These are phyloP conservation scores for Immersiella caudata DNA, from an alignment of 495 filamentous ascomycete genomes.

Conservation along the genomic window DNA sequence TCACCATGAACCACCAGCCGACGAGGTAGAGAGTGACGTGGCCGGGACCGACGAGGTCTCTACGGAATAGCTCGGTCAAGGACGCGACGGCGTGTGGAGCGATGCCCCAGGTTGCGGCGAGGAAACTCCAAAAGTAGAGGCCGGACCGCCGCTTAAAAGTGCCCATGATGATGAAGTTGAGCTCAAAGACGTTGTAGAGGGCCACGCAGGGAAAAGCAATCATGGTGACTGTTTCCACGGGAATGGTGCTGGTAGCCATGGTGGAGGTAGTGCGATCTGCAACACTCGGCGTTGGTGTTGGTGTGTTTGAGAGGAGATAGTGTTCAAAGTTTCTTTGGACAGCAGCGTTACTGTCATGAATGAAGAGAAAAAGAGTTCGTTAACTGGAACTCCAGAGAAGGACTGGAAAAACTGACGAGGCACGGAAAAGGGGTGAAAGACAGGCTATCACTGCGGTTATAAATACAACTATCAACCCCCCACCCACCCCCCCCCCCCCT, in stretches of 20 bases:
- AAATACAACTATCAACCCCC: background rate
- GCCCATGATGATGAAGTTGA: slow-evolving; percentile 48
- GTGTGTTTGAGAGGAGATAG: no score
- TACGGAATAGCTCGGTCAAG: slow-evolving; percentile 32
- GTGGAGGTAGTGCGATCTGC: background rate
- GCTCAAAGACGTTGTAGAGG: slow-evolving; percentile 45
- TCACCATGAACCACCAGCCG: slow-evolving; percentile 67
- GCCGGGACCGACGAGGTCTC: no score
- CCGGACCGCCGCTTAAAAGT: slow-evolving; percentile 40
- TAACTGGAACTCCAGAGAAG: no score
- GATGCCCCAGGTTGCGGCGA: slow-evolving; percentile 53
- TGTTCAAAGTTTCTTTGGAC: no score
- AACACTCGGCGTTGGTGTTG: no score
- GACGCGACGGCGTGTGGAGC: slow-evolving; percentile 59
- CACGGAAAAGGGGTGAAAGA: background rate
- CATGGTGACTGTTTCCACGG: background rate
- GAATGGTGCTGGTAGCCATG: background rate
- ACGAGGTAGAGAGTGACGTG: slow-evolving; percentile 44
- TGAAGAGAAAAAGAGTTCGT: no score
- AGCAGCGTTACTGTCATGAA: no score
- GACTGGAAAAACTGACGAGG: no score
- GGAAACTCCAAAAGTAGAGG: slow-evolving; percentile 50
- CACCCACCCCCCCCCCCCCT: no score
- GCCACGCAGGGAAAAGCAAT: background rate
- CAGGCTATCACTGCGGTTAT: background rate